Conservation (phyloP, 306 rosid species). For the Medicago lupulina region DNA sequence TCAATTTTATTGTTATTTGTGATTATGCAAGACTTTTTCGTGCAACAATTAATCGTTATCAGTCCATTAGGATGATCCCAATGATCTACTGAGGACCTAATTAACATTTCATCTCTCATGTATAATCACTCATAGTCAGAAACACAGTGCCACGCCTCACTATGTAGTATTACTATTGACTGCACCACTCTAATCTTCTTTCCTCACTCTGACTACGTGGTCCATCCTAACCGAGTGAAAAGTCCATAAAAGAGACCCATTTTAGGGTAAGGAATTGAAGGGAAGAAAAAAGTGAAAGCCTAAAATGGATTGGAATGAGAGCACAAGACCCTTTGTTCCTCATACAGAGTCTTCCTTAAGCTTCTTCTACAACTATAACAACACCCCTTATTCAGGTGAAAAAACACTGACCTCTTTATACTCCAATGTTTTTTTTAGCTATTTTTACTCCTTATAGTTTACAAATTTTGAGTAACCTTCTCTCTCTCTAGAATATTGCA, state of each 20-base stretch:
- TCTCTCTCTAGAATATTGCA: not conserved
- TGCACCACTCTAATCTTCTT: constrained; percentile 20
- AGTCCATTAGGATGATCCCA: too few species aligned
- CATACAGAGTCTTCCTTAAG: constrained; percentile 65
- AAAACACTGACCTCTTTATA: constrained; percentile 1
- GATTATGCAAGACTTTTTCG: too few species aligned
- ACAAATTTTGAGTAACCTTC: not conserved
- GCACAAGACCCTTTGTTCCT: constrained; percentile 62
- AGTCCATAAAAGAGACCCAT: constrained; percentile 50
- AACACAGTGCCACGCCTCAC: constrained; percentile 22
- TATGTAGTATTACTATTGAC: not conserved
- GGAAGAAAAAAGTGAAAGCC: constrained; percentile 37
- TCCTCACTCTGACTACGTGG: constrained; percentile 52
- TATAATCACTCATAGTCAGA: not conserved
- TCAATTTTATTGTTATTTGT: too few species aligned
- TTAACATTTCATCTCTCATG: not conserved
- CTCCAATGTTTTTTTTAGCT: constrained; percentile 5
- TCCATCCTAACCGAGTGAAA: constrained; percentile 42
- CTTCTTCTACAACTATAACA: constrained; percentile 75
- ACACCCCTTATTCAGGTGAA: constrained; percentile 62
- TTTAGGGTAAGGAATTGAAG: constrained; percentile 42
- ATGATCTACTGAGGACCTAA: too few species aligned
- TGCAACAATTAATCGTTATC: too few species aligned
- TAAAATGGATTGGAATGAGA: constrained; percentile 79
- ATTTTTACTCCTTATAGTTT: not conserved